These are phyloP conservation scores for Pontederia crassipes DNA, from an alignment of 176 grass and related monocot species.

Conservation along the genomic window DNA sequence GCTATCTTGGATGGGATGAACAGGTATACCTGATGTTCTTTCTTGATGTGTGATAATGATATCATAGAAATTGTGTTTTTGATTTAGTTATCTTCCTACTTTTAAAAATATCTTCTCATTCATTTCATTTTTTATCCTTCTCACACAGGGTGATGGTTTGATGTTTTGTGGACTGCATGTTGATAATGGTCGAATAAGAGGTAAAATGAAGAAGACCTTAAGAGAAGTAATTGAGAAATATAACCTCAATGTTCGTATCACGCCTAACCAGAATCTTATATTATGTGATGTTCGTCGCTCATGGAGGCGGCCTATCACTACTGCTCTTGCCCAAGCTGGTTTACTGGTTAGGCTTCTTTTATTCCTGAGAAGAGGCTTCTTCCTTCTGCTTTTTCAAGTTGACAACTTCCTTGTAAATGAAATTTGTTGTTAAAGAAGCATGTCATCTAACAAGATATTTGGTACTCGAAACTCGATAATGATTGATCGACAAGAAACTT, in stretches of 20 bases:
- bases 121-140: constrained; percentile 2
- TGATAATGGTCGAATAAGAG: constrained; percentile 80
- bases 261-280: constrained; percentile 91
- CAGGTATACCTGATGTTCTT: constrained; percentile 39
- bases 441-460: too few species aligned
- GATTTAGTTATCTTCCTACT: not conserved
- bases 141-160: constrained; percentile 62
- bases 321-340: constrained; percentile 72
- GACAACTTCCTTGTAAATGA: not conserved
- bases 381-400: not conserved
- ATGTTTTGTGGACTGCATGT: constrained; percentile 86
- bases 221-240: constrained; percentile 92
- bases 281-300: constrained; percentile 64
- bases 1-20: constrained; percentile 95
- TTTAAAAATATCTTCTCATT: not conserved
- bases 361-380: constrained; percentile 1
- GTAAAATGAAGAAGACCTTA: constrained; percentile 71
- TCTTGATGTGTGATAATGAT: too few species aligned
- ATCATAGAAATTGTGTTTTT: not conserved
- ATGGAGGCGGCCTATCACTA: constrained; percentile 53
- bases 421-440: too few species aligned
- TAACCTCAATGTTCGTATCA: constrained; percentile 66
- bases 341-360: constrained; percentile 47
- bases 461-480: too few species aligned
- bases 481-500: too few species aligned